A percentile compares a stretch with the other conserved stretches of the same genome.
Conservation (phyloP, 1,284 basidiomycete genomes). For the Ustilago shanxiensis region DNA sequence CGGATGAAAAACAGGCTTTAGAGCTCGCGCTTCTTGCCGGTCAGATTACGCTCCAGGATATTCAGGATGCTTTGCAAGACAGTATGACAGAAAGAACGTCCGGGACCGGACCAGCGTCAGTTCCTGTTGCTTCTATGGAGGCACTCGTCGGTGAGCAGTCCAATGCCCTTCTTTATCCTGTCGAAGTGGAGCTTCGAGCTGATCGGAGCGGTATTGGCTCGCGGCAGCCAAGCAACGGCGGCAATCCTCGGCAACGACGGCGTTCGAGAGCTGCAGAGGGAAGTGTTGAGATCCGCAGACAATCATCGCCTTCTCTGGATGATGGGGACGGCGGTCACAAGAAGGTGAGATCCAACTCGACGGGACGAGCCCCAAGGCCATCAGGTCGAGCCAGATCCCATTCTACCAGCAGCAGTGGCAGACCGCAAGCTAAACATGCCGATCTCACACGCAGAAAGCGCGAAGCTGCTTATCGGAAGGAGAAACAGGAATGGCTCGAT, state of each 20-base stretch:
- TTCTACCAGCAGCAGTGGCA: not conserved
- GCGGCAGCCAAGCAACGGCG: not conserved
- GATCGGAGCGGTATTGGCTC: conserved; percentile 21
- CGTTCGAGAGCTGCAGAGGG: conserved; percentile 26
- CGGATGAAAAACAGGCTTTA: conserved; percentile 13
- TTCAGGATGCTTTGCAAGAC: conserved; percentile 14
- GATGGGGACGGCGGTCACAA: not conserved
- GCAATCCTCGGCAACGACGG: not conserved
- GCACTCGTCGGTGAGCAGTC: conserved; percentile 4
- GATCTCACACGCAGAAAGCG: conserved; percentile 20
- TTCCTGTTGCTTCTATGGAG: not conserved
- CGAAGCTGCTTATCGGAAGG: conserved; percentile 25
- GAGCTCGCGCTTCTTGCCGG: conserved; percentile 24
- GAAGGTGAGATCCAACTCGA: conserved; percentile 1
- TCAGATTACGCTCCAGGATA: conserved; percentile 15
- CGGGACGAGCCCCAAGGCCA: conserved; percentile 6
- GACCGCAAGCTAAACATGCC: not conserved
- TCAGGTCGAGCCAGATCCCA: conserved; percentile 4
- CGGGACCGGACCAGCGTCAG: not conserved
- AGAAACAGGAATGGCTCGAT: conserved; percentile 35
- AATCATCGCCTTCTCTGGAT: conserved; percentile 8
- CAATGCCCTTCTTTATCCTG: conserved; percentile 22
- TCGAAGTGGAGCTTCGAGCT: conserved; percentile 27
- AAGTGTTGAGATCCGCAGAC: conserved; percentile 23
- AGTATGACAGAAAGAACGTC: not conserved